Evolutionary conservation across 2,329 filamentous ascomycete species (phyloP), one percentile per base, ranked within the genome.

Genomic region (Amauroascus verrucosus): DNA sequence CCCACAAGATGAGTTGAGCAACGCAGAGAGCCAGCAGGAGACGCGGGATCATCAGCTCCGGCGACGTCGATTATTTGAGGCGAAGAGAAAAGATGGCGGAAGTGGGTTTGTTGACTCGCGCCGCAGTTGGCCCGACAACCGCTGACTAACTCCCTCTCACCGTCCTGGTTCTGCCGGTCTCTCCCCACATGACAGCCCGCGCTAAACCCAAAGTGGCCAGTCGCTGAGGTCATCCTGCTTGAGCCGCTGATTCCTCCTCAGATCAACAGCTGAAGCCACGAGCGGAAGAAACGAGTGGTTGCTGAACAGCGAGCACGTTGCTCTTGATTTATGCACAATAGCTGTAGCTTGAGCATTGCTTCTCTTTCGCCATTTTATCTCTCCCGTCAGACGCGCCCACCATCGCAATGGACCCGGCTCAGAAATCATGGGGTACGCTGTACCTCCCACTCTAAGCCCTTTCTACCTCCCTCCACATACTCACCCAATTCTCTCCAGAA

Each of bases 381-480:
- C 33, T 7, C 2, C 26, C 11, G 11, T 35, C 6, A n/a, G 4
- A 16, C 5, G 18, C 30, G 4, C n/a, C 14, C n/a, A 13, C 35
- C 8, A 16, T 30, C 26, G 26, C 45, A 56, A 81, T 81, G 78
- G 75, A 79, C 61, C 69, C 72, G 63, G 76, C 79, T 57, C 76
- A 77, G 67, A 78, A 77, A 67, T 76, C 78, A 53, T 84, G 81
- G 81, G 80, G 81, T 82, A 70, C 26, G 22, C 26, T 28, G 6
- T 20, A 16, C 24, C 24, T 24, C 26, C 30, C 13, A 28, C 18
- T 9, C 26, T 58, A 54, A 55, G 14, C 14, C 14, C 35, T 6
- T 6, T 6, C 35, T 7, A 16, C 14, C 14, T 16, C 9, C n/a
- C 35, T 57, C 57, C 22, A 7, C 30, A 24, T 35, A 38, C 1